phyloP scores from a whole-genome alignment of 257 asterid genomes.

The Solanum pinnatisectum region DNA sequence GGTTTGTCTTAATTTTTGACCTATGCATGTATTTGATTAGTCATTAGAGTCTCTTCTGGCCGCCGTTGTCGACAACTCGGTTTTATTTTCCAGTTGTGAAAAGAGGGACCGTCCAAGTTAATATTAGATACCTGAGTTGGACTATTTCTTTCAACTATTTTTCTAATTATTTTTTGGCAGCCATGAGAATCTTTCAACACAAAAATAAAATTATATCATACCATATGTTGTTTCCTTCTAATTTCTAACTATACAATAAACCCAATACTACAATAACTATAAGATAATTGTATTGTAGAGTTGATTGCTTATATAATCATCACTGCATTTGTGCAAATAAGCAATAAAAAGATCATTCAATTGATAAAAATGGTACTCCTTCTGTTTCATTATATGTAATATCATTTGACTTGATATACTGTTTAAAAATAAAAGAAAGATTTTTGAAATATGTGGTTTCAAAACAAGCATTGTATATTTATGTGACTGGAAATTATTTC shows the following conservation, averaged over 20 bases:
- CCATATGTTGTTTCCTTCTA: neutral
- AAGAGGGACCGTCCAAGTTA: neutral
- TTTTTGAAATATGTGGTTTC: neutral
- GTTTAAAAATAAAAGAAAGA: too few relatives aligned
- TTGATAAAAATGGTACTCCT: too few relatives aligned
- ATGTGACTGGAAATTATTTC: too few relatives aligned
- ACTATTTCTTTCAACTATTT: neutral
- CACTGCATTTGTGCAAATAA: neutral
- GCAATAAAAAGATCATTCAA: too few relatives aligned
- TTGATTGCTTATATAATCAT: neutral
- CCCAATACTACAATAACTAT: neutral
- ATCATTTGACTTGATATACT: rapidly evolving
- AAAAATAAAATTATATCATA: neutral
- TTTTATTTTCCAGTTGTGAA: neutral
- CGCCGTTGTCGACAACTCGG: neutral
- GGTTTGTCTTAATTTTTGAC: neutral
- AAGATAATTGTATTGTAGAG: neutral
- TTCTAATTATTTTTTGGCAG: neutral
- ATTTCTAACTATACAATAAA: neutral
- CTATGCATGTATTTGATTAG: neutral
- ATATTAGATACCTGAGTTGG: neutral
- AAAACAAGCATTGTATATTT: too few relatives aligned
- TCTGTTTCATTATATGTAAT: too few relatives aligned
- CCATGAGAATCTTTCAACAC: neutral
- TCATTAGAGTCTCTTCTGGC: neutral